These are phyloP conservation scores for Candida sanyaensis DNA, from an alignment of 1,139 yeast genomes.

Conservation along the genomic window DNA sequence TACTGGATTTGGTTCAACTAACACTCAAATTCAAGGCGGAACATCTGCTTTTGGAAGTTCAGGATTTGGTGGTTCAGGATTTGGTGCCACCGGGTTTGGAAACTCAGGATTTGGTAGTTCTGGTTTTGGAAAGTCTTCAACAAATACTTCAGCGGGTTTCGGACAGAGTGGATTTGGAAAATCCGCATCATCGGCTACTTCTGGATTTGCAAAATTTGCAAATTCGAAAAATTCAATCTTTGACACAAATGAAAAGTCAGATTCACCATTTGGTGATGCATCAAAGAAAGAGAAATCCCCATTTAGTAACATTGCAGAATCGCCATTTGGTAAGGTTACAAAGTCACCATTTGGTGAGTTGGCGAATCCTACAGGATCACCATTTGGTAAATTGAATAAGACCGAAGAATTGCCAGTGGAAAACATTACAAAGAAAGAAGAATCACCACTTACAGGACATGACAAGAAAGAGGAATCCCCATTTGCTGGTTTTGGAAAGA, in stretches of 20 bases:
- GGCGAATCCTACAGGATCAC: neutral
- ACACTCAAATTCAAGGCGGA: neutral
- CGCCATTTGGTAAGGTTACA: conserved; percentile 4
- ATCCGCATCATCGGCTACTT: conserved; percentile 4
- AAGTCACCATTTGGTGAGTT: conserved; percentile 5
- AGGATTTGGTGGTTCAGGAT: conserved; percentile 15
- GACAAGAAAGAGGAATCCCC: conserved; percentile 1
- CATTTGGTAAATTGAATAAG: neutral
- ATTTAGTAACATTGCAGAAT: conserved; percentile 2
- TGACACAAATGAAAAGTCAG: neutral
- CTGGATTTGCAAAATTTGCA: conserved; percentile 14
- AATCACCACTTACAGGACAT: neutral
- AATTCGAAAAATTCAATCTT: conserved; percentile 1
- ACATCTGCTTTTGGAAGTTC: conserved; percentile 19
- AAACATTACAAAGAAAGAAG: neutral
- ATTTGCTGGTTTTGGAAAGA: conserved; percentile 5
- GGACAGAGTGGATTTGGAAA: conserved; percentile 11
- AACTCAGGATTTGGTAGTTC: conserved; percentile 9
- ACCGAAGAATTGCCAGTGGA: neutral
- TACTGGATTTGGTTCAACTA: conserved; percentile 18
- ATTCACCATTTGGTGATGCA: conserved; percentile 6
- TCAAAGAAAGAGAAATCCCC: conserved; percentile 2
- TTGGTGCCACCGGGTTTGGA: conserved; percentile 13
- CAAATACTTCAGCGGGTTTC: conserved; percentile 6
- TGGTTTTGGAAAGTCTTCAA: conserved; percentile 11